phyloP scores from a whole-genome alignment of 2,329 filamentous ascomycete species.

The Cladophialophora chaetospira region DNA sequence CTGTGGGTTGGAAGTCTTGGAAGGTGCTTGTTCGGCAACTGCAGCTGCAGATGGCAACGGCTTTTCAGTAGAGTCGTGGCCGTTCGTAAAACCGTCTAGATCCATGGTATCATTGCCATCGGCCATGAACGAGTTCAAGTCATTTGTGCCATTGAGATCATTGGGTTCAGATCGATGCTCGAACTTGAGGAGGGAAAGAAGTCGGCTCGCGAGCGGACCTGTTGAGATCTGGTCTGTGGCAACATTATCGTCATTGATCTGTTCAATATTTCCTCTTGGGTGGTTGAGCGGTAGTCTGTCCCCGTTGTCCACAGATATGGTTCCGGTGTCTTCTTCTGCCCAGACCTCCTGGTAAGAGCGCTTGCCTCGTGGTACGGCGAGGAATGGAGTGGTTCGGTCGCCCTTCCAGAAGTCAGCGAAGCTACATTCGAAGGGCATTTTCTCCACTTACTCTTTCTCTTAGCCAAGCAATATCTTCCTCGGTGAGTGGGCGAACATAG shows the following conservation, averaged over 20 bases:
- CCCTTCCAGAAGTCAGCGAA: slow-evolving; percentile 51
- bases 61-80: slow-evolving; percentile 51
- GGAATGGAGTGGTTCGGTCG: slow-evolving; percentile 78
- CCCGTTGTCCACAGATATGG: slow-evolving; percentile 70
- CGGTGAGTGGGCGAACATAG: slow-evolving; percentile 83
- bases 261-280: slow-evolving; percentile 79
- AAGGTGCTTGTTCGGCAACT: slow-evolving; percentile 71
- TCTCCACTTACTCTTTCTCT: slow-evolving; percentile 66
- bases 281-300: slow-evolving; percentile 77
- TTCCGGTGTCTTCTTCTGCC: slow-evolving; percentile 83
- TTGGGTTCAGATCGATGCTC: slow-evolving; percentile 58
- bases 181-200: slow-evolving; percentile 79
- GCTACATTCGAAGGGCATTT: not conserved
- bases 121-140: slow-evolving; percentile 48
- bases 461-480: slow-evolving; percentile 91
- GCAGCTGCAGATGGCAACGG: slow-evolving; percentile 70
- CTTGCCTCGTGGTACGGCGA: slow-evolving; percentile 81
- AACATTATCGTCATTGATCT: slow-evolving; percentile 80
- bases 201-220: slow-evolving; percentile 78
- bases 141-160: slow-evolving; percentile 59
- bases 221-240: slow-evolving; percentile 89
- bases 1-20: slow-evolving; percentile 69
- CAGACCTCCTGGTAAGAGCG: slow-evolving; percentile 87
- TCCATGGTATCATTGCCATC: slow-evolving; percentile 50
- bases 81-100: slow-evolving; percentile 42